Evolutionary conservation across 257 asterid genomes (phyloP).

Genomic region (Avicennia marina): DNA sequence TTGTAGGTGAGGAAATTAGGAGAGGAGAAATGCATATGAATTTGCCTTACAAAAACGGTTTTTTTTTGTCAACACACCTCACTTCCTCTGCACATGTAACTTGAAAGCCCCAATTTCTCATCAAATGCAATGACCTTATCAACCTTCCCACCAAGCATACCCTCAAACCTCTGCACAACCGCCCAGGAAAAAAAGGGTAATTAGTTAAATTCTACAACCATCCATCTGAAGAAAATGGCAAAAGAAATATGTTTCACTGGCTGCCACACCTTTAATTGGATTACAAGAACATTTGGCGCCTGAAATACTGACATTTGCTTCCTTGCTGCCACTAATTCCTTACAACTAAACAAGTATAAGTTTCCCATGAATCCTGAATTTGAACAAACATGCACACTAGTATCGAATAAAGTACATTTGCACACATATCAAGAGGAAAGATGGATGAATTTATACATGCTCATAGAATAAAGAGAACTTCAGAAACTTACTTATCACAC

Average conservation of each 20-base stretch:
- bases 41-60: conserved; percentile 5
- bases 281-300: conserved; percentile 96
- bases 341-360: conserved; percentile 68
- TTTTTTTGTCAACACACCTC: conserved; percentile 48
- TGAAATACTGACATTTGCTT: conserved; percentile 91
- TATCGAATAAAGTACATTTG: conserved; percentile 11
- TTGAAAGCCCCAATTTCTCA: conserved; percentile 73
- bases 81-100: conserved; percentile 80
- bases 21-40: conserved; percentile 14
- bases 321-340: conserved; percentile 92
- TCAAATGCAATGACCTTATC: conserved; percentile 80
- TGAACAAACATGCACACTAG: conserved; percentile 11
- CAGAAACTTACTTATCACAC: conserved; percentile 75
- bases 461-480: neutral
- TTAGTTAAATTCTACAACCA: neutral
- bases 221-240: conserved; percentile 8
- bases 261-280: conserved; percentile 79
- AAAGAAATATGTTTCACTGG: conserved; percentile 8
- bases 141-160: conserved; percentile 79
- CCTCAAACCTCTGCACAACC: conserved; percentile 79
- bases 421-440: neutral
- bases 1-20: no score
- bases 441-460: neutral
- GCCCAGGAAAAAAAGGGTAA: neutral
- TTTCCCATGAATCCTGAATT: conserved; percentile 14